phyloP scores from a whole-genome alignment of 495 filamentous ascomycete genomes.

The Tuber melanosporum region DNA sequence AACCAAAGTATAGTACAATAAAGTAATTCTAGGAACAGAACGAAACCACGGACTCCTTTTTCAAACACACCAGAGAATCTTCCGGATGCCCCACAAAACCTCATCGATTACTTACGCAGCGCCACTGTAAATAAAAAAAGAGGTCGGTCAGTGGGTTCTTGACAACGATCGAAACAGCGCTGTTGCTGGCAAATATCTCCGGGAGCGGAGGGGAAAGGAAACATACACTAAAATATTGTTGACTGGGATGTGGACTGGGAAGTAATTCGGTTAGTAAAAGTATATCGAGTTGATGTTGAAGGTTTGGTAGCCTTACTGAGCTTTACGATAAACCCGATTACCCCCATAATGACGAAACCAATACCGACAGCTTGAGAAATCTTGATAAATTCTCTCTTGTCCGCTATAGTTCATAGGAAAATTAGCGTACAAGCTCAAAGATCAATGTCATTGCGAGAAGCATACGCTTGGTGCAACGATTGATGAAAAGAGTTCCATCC shows the following conservation, averaged over 20 bases:
- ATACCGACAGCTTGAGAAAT: slow-evolving; percentile 94
- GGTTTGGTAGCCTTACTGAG: slow-evolving; percentile 56
- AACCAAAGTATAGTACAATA: slow-evolving; percentile 31
- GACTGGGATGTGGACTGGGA: slow-evolving; percentile 68
- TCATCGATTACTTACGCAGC: slow-evolving; percentile 30
- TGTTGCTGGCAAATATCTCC: not conserved
- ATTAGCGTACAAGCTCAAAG: slow-evolving; percentile 21
- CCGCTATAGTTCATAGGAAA: slow-evolving; percentile 48
- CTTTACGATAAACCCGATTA: slow-evolving; percentile 89
- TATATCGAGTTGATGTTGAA: slow-evolving; percentile 15
- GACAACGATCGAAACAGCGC: not conserved
- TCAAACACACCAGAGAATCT: slow-evolving; percentile 4
- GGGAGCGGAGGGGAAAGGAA: not conserved
- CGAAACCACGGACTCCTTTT: slow-evolving; percentile 22
- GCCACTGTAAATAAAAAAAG: slow-evolving; percentile 14
- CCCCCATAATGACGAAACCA: slow-evolving; percentile 80
- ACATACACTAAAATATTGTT: slow-evolving; percentile 68
- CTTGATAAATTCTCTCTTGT: slow-evolving; percentile 83
- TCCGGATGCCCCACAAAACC: slow-evolving; percentile 11
- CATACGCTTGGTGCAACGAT: slow-evolving; percentile 78
- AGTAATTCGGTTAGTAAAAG: slow-evolving; percentile 10
- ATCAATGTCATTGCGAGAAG: slow-evolving; percentile 1
- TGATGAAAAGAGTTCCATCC: slow-evolving; percentile 75
- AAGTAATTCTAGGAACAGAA: slow-evolving; percentile 16
- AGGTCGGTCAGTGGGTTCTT: not conserved